phyloP scores from a whole-genome alignment of 176 grass and related monocot genomes.

The Elaeis guineensis region DNA sequence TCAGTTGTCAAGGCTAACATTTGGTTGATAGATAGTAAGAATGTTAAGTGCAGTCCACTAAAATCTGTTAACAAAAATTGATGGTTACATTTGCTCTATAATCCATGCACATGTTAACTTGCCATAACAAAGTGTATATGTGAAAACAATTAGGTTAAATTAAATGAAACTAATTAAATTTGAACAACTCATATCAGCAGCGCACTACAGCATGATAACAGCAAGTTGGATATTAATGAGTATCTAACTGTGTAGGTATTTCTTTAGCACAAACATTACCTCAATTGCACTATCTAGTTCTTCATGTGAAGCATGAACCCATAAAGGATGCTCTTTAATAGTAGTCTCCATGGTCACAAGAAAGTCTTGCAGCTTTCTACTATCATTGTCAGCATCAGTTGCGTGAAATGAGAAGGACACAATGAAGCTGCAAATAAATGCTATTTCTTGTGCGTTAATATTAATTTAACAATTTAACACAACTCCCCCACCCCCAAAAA shows the following conservation, averaged over 20 bases:
- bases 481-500: too few species aligned
- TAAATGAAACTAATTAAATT: conserved; percentile 1
- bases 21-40: too few species aligned
- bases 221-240: background rate
- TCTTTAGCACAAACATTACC: conserved; percentile 24
- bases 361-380: conserved; percentile 60
- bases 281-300: conserved; percentile 81
- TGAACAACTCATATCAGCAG: background rate
- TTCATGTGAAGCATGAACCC: conserved; percentile 56
- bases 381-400: conserved; percentile 42
- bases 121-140: too few species aligned
- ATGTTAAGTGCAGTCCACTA: too few species aligned
- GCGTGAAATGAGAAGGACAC: conserved; percentile 47
- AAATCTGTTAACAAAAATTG: too few species aligned
- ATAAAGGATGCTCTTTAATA: conserved; percentile 63
- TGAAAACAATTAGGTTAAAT: too few species aligned
- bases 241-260: background rate
- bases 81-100: too few species aligned
- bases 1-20: too few species aligned
- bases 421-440: conserved; percentile 53
- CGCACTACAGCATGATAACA: background rate
- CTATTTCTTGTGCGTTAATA: background rate
- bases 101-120: too few species aligned
- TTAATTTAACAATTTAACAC: background rate
- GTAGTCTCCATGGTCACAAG: conserved; percentile 51